Evolutionary conservation across 208 protist genomes (phyloP).

Genomic region (Trypanosoma boissoni): DNA sequence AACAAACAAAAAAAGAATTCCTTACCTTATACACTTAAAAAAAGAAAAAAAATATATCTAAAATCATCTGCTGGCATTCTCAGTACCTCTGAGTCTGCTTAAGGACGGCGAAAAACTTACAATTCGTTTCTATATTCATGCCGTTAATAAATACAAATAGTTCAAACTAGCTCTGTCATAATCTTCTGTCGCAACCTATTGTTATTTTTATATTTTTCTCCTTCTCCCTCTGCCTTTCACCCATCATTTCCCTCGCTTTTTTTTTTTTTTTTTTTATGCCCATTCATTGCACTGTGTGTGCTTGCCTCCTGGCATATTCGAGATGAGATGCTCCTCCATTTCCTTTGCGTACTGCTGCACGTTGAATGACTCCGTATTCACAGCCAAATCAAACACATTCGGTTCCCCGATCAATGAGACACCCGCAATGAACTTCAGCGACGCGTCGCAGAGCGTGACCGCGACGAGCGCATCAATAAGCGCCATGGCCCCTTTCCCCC

Average conservation of each 20-base stretch:
- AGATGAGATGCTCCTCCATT: conserved; percentile 13
- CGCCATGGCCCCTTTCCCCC: no score
- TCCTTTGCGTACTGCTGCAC: conserved; percentile 28
- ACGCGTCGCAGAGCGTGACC: conserved; percentile 73
- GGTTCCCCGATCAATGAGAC: conserved; percentile 53
- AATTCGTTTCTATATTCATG: no score
- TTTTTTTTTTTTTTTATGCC: not conserved
- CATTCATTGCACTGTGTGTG: not conserved
- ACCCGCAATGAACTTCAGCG: conserved; percentile 62
- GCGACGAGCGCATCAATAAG: conserved; percentile 79
- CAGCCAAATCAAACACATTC: conserved; percentile 20
- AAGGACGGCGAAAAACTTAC: no score
- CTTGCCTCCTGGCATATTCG: not conserved
- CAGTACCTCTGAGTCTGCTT: no score
- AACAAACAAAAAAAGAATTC: no score
- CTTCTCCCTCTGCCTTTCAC: no score
- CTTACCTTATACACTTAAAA: no score
- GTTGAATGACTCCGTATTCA: conserved; percentile 32
- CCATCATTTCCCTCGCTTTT: not conserved
- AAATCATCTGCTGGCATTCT: no score
- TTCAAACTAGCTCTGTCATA: not conserved
- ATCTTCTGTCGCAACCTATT: not conserved
- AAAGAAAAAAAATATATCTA: no score
- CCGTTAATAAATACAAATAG: no score
- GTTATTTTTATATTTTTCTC: not conserved